Evolutionary conservation across 2,329 filamentous ascomycete species (phyloP), one percentile per base, ranked within the genome.

Genomic region (Arthrobotrys conoides): DNA sequence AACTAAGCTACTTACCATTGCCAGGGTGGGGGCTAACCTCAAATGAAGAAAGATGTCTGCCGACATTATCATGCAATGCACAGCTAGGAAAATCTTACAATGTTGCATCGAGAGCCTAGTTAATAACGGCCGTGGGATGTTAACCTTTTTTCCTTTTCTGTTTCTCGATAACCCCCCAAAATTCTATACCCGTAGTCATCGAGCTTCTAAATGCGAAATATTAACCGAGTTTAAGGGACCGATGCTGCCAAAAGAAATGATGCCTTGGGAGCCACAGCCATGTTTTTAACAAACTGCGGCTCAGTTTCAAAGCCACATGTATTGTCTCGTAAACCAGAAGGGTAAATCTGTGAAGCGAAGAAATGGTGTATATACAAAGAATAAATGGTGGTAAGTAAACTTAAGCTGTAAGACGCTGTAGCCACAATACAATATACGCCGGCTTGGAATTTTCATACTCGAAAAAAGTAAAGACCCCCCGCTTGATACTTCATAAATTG

Each of bases 41-140:
- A 5, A 78, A 78, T 72, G 38, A 48, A 78, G 75, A 38, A 78
- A 78, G 55, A 69, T 64, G 75, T 78, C 75, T 71, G 75, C 61
- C 75, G 75, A 78, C 75, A 68, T 24, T 12, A 57, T 68, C 18
- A 24, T 44, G 33, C 20, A 55, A 51, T 3, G 67, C 38, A 38
- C 33, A 18, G 12, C 27, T 30, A 66, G 33, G 20, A 61, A 36
- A 57, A 44, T 38, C 55, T 68, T 53, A 46, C 66, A 49, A 30
- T 70, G 53, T 70, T 61, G 66, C 51, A 61, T 70, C 36, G 20
- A 44, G 20, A 44, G 33, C 5, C 30, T 46, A 20, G n/a, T n/a
- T n/a, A n/a, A n/a, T n/a, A n/a, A 51, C 24, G 12, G 48, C 48
- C 4, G 46, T 55, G 48, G 36, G 51, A 41, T 18, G 5, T 18